Evolutionary conservation across 2,329 filamentous ascomycete species (phyloP), one percentile per base, ranked within the genome.

Genomic region (Chaetomium globosum): DNA sequence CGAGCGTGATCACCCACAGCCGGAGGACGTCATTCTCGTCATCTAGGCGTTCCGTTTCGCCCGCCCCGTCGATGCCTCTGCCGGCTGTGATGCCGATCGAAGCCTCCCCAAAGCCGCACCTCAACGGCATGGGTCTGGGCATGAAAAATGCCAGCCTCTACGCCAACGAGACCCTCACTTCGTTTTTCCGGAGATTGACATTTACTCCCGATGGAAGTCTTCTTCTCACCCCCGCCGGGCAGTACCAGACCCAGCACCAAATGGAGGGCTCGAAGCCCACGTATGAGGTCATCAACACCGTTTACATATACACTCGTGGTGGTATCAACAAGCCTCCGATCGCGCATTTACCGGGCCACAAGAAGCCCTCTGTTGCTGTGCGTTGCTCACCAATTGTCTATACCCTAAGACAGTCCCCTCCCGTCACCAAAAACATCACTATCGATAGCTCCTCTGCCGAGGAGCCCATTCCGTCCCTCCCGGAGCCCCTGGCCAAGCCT

Each of bases 271-370:
- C 93, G 1, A 96, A 93, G 76, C 84, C 87, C 0, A 85, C 85
- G 0, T 94, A 95, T 71, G 94, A 99, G 70, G 85, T 97, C 59
- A 93, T 91, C 72, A 99, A 99, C 75, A 99, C 95, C 0, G 96
- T 99, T 26, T 99, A 99, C 78, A 95, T 99, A 61, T 99, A 99
- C 77, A 97, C 94, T 0, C 85, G 95, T 72, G 95, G 93, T 33
- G 95, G 95, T 28, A 92, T 99, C 74, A 98, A 97, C 79, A 97
- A 96, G 76, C 93, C 95, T 1, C 95, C 95, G 2, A 90, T 98
- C 64, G 93, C 94, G 7, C 95, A 98, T 77, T 83, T 99, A 7
- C 95, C 95, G 0, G 95, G 95, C 1, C 94, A 98, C 78, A 99
- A 97, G 82, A 99, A 99, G 77, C 95, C 95, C 0, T 98, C 95